Base-by-base conservation (phyloP, 2,329 filamentous ascomycete genomes). In the Sporothrix brunneoviolacea region DNA sequence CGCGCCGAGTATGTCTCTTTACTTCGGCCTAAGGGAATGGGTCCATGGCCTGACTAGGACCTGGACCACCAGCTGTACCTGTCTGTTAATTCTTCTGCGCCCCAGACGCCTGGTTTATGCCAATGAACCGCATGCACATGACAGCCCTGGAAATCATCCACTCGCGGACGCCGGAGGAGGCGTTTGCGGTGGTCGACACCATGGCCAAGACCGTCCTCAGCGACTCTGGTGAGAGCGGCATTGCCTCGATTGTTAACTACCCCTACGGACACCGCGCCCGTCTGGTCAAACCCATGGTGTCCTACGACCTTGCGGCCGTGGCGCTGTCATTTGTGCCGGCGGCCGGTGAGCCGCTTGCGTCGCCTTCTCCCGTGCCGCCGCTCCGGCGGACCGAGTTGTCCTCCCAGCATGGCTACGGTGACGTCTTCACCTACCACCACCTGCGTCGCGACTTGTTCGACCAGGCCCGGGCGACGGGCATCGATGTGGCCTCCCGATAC, bases 291-390 rank as follows among this genome's bases (percentile, higher is more conserved):
- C 91, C 91, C 1, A 75, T 86, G 64, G 65, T 97, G 40, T 89
- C 87, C 21, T 95, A 86, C 62, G 91, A 97, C 64, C 78, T 87
- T 1, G 84, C 89, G 5, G 91, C 90, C 15, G 74, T 96, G 50
- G 91, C 91, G 1, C 69, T 97, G 30, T 93, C 87, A 22, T 96
- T 94, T 66, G 70, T 96, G 2, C 91, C 91, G 0, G 88, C 88
- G 0, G 76, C 82, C 4, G 82, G 80, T 10, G 84, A 89, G 68
- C 60, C 64, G 1, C 57, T 63, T 2, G 33, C 64, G 21, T 70
- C 70, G 18, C 71, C 74, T 1, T 66, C 73, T 1, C 62, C 63
- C 2, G 63, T 65, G 4, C 68, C 71, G 1, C 65, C n/a, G n/a
- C n/a, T n/a, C n/a, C n/a, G n/a, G n/a, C n/a, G n/a, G n/a, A n/a